These are phyloP conservation scores for Nicotiana undulata DNA, from an alignment of 257 asterid species.

Conservation along the genomic window DNA sequence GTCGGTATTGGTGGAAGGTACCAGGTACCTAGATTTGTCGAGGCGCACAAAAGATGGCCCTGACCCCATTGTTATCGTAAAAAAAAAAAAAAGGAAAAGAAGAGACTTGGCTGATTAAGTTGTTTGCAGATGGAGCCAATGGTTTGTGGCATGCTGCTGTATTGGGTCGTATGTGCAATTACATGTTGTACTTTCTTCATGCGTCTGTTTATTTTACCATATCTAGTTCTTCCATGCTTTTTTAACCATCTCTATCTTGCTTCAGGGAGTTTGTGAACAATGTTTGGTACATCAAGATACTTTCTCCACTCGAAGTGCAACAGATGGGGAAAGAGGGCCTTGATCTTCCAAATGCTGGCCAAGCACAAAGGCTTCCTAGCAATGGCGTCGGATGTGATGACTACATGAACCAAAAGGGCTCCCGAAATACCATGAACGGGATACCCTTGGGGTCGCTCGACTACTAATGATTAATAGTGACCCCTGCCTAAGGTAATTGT, in stretches of 20 bases:
- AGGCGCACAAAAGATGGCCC: background rate
- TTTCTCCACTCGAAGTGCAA: constrained; percentile 85
- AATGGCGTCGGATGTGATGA: constrained; percentile 42
- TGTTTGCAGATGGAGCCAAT: no score
- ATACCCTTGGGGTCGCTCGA: constrained; percentile 66
- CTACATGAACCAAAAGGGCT: constrained; percentile 40
- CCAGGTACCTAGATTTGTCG: background rate
- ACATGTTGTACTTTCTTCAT: background rate
- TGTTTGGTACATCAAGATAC: constrained; percentile 86
- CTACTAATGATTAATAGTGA: constrained; percentile 27
- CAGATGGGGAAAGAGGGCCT: constrained; percentile 89
- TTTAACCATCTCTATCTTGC: background rate
- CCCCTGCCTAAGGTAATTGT: constrained; percentile 15
- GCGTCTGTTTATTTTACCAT: background rate
- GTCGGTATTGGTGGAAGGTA: background rate
- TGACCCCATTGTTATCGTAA: background rate
- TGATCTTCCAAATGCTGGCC: constrained; percentile 48
- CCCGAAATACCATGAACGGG: constrained; percentile 47
- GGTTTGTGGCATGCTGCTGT: background rate
- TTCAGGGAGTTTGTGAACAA: constrained; percentile 81
- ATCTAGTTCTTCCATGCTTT: background rate
- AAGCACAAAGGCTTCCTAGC: constrained; percentile 32
- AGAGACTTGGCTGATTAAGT: no score
- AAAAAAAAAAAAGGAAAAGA: background rate
- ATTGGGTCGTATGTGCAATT: background rate